These are phyloP conservation scores for Fusarium sp. DNA, from an alignment of 2,329 filamentous ascomycete species.

Conservation along the genomic window DNA sequence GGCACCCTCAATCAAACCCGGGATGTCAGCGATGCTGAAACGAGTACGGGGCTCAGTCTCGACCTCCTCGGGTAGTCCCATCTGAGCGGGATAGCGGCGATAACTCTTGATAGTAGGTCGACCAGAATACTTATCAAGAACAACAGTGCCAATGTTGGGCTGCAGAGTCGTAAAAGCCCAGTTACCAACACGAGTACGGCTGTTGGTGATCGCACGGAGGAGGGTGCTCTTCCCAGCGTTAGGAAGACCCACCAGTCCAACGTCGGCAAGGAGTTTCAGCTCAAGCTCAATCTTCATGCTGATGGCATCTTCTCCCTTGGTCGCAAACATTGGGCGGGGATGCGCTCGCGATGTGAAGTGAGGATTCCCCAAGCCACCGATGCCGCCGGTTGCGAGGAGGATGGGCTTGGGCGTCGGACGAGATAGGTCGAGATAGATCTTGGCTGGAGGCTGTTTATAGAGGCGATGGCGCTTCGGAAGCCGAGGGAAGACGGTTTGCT, in stretches of 20 bases:
- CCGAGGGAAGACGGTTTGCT: slow-evolving; percentile 57
- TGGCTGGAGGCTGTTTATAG: slow-evolving; percentile 73
- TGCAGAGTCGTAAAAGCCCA: slow-evolving; percentile 98
- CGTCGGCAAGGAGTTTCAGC: slow-evolving; percentile 92
- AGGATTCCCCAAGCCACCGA: slow-evolving; percentile 91
- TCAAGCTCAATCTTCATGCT: slow-evolving; percentile 84
- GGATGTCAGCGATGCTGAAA: slow-evolving; percentile 95
- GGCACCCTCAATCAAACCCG: slow-evolving; percentile 89
- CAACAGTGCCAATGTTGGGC: slow-evolving; percentile 94
- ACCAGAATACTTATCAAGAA: slow-evolving; percentile 85
- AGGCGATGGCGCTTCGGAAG: slow-evolving; percentile 61
- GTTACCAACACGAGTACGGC: slow-evolving; percentile 84
- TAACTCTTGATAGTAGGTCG: slow-evolving; percentile 63
- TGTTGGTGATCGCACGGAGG: slow-evolving; percentile 84
- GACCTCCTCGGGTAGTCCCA: slow-evolving; percentile 53
- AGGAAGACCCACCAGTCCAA: slow-evolving; percentile 91
- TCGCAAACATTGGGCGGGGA: slow-evolving; percentile 84
- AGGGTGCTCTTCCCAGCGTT: slow-evolving; percentile 97
- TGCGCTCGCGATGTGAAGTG: slow-evolving; percentile 84
- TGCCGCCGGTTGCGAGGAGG: slow-evolving; percentile 83
- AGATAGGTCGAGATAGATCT: slow-evolving; percentile 76
- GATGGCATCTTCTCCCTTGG: slow-evolving; percentile 80
- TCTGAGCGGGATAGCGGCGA: slow-evolving; percentile 47
- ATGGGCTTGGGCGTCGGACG: slow-evolving; percentile 82
- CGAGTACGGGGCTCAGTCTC: slow-evolving; percentile 69